A percentile compares a stretch with the other conserved stretches of the same genome.
Conservation (phyloP, 2,329 filamentous ascomycete genomes). For the Ilyonectria sp. region DNA sequence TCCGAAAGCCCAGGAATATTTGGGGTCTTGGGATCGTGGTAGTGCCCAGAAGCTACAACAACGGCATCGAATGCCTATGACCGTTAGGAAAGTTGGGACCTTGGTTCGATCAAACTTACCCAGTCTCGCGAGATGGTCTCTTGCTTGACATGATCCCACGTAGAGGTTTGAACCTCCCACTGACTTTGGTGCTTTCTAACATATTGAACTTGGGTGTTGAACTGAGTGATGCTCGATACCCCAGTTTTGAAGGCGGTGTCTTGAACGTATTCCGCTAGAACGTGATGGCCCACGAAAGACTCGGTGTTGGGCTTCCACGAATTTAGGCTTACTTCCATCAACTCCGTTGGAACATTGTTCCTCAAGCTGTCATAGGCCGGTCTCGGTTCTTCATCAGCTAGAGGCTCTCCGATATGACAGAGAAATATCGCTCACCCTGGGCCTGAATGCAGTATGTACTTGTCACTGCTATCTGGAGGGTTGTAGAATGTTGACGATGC, state of each 20-base stretch:
- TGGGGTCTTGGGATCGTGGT: conserved; percentile 73
- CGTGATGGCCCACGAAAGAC: conserved; percentile 62
- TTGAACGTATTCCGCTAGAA: conserved; percentile 73
- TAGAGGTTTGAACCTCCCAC: conserved; percentile 67
- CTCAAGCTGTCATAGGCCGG: neutral
- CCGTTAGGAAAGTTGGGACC: neutral
- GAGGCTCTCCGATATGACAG: neutral
- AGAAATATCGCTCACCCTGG: conserved; percentile 1
- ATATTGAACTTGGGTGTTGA: conserved; percentile 70
- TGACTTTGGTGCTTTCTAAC: conserved; percentile 58
- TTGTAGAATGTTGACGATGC: neutral
- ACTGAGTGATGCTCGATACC: conserved; percentile 64
- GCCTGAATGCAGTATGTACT: neutral
- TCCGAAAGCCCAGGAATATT: conserved; percentile 68
- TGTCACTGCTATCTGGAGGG: neutral
- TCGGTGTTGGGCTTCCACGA: conserved; percentile 6
- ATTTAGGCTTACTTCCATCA: conserved; percentile 3
- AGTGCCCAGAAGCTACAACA: conserved; percentile 77
- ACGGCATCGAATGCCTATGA: conserved; percentile 70
- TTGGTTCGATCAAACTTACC: conserved; percentile 30
- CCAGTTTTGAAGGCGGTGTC: conserved; percentile 65
- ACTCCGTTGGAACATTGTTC: conserved; percentile 12
- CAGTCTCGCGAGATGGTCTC: conserved; percentile 47
- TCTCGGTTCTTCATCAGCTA: neutral
- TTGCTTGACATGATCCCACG: conserved; percentile 50